Evolutionary conservation across 2,329 filamentous ascomycete genomes (phyloP).

Genomic region (Epichloe baconii): DNA sequence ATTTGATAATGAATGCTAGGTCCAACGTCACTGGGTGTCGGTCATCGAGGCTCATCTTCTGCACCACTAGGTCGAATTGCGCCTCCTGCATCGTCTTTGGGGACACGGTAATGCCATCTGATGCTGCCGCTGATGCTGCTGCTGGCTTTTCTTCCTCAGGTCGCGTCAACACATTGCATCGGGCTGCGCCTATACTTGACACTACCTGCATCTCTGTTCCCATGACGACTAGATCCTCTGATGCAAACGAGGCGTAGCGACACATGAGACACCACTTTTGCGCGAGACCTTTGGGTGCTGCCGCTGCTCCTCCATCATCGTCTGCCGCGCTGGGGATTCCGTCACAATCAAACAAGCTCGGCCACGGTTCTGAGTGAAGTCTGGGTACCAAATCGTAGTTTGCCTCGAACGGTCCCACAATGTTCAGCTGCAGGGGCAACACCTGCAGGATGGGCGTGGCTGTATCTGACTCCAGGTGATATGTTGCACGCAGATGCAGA

Average conservation of each 20-base stretch:
- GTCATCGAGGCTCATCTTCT: slow-evolving; percentile 72
- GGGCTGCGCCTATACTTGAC: slow-evolving; percentile 46
- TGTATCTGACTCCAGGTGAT: slow-evolving; percentile 66
- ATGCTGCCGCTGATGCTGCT: slow-evolving; percentile 11
- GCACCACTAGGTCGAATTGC: slow-evolving; percentile 59
- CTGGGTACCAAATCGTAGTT: slow-evolving; percentile 79
- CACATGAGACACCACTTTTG: slow-evolving; percentile 75
- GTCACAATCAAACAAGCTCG: slow-evolving; percentile 65
- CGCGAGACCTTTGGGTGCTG: slow-evolving; percentile 44
- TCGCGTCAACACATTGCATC: slow-evolving; percentile 36
- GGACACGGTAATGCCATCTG: slow-evolving; percentile 35
- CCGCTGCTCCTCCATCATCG: slow-evolving; percentile 7
- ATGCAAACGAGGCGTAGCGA: slow-evolving; percentile 62
- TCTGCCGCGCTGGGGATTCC: slow-evolving; percentile 25
- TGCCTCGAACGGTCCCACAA: slow-evolving; percentile 79
- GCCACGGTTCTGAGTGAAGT: slow-evolving; percentile 69
- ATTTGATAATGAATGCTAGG: slow-evolving; percentile 60
- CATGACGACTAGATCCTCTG: slow-evolving; percentile 51
- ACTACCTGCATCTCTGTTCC: slow-evolving; percentile 51
- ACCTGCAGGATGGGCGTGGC: slow-evolving; percentile 71
- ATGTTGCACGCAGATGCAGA: slow-evolving; percentile 59
- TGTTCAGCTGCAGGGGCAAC: slow-evolving; percentile 52
- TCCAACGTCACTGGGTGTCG: slow-evolving; percentile 63
- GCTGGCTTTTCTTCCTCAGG: slow-evolving; percentile 13
- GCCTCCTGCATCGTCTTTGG: slow-evolving; percentile 60